Conservation (phyloP, 2,329 filamentous ascomycete genomes). For the Beauveria sp. region DNA sequence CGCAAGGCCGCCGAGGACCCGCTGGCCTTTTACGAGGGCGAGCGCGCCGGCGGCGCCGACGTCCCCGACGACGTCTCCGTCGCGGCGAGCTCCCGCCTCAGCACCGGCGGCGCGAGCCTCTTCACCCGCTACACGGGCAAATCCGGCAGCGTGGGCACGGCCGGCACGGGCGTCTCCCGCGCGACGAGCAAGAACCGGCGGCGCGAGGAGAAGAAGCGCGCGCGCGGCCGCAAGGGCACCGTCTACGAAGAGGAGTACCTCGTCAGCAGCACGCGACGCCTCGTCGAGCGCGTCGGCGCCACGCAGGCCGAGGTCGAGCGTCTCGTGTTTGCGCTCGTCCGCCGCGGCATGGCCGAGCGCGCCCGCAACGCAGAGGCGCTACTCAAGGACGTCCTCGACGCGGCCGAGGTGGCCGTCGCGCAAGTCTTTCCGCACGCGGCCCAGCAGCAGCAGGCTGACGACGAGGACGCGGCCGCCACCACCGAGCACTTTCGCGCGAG, state of each 20-base stretch:
- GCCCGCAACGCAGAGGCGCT: slow-evolving; percentile 69
- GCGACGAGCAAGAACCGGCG: slow-evolving; percentile 82
- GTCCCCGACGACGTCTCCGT: slow-evolving; percentile 89
- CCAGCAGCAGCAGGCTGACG: slow-evolving; percentile 16
- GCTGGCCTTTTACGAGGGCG: slow-evolving; percentile 79
- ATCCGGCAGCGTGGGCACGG: slow-evolving; percentile 53
- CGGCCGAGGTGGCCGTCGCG: slow-evolving; percentile 56
- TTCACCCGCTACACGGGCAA: slow-evolving; percentile 89
- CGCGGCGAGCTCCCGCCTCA: slow-evolving; percentile 71
- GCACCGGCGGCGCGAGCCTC: slow-evolving; percentile 73
- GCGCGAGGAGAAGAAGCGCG: slow-evolving; percentile 90
- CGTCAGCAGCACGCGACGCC: slow-evolving; percentile 73
- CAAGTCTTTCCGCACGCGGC: slow-evolving; percentile 55
- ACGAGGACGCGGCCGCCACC: slow-evolving; percentile 11
- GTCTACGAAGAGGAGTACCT: slow-evolving; percentile 98
- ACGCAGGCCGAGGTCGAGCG: slow-evolving; percentile 64
- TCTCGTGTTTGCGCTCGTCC: slow-evolving; percentile 68
- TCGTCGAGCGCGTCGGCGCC: slow-evolving; percentile 74
- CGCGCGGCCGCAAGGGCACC: slow-evolving; percentile 88
- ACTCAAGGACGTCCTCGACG: slow-evolving; percentile 64
- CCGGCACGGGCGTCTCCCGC: slow-evolving; percentile 64
- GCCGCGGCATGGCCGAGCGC: slow-evolving; percentile 80
- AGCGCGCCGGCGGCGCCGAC: slow-evolving; percentile 55
- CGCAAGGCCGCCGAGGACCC: slow-evolving; percentile 77
- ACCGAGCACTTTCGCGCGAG: slow-evolving; percentile 25